Conservation (phyloP, 805 yeast species). For the Teunomyces tritomae region DNA sequence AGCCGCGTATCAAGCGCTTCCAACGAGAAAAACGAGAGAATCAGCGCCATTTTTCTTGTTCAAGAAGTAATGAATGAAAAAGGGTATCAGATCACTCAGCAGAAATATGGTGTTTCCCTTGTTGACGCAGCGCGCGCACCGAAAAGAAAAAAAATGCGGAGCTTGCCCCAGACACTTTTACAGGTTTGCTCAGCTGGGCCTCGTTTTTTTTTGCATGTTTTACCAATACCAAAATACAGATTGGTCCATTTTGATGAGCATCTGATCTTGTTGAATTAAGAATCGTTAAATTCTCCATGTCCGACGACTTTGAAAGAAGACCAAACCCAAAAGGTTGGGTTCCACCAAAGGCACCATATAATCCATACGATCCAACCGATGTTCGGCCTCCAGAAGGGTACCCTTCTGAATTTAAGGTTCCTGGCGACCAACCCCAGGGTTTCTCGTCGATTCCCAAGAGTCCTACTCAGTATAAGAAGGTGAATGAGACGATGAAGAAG, state of each 20-base stretch:
- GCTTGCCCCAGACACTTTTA: not conserved
- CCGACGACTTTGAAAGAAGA: conserved; percentile 48
- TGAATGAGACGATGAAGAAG: conserved; percentile 70
- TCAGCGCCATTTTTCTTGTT: conserved; percentile 7
- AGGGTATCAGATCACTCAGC: too few species aligned
- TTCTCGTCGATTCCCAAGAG: conserved; percentile 61
- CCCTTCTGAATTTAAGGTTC: conserved; percentile 75
- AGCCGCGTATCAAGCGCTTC: conserved; percentile 54
- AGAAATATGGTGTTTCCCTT: too few species aligned
- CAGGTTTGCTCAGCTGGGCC: not conserved
- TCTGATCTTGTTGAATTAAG: not conserved
- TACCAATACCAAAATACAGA: not conserved
- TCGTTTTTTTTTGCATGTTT: not conserved
- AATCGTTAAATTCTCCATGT: not conserved
- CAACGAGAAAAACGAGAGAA: conserved; percentile 43
- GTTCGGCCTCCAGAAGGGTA: conserved; percentile 79
- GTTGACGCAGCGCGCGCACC: not conserved
- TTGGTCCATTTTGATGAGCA: not conserved
- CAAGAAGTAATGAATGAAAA: too few species aligned
- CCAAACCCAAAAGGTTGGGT: conserved; percentile 80
- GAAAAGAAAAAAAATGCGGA: too few species aligned
- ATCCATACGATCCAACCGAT: conserved; percentile 80
- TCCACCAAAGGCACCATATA: conserved; percentile 80
- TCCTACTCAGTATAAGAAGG: conserved; percentile 63
- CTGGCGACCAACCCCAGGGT: conserved; percentile 55